Evolutionary conservation across 805 yeast genomes (phyloP).

Genomic region (Starmerella asiatica): DNA sequence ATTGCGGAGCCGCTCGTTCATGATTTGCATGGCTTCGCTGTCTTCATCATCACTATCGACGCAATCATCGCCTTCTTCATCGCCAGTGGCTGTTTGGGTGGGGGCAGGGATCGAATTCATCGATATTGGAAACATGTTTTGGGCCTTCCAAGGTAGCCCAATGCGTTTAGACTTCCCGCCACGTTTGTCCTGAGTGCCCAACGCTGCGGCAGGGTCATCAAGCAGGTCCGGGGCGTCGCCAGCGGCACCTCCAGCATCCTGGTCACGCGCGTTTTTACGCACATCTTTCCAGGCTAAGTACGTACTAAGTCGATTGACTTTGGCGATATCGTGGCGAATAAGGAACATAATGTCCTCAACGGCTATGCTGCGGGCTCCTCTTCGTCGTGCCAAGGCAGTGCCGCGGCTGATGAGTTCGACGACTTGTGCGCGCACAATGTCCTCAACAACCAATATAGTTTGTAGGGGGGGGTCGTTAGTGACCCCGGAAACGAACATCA

Average conservation of each 20-base stretch:
- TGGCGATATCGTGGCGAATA: slow-evolving; percentile 85
- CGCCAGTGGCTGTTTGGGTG: background rate
- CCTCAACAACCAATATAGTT: slow-evolving; percentile 86
- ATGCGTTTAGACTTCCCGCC: slow-evolving; percentile 45
- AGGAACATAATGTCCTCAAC: slow-evolving; percentile 90
- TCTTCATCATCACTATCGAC: slow-evolving; percentile 38
- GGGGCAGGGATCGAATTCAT: slow-evolving; percentile 11
- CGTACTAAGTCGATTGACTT: slow-evolving; percentile 79
- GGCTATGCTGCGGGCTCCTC: slow-evolving; percentile 74
- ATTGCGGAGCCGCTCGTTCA: slow-evolving; percentile 72
- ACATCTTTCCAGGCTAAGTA: slow-evolving; percentile 95
- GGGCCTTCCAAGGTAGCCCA: slow-evolving; percentile 88
- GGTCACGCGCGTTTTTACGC: slow-evolving; percentile 64
- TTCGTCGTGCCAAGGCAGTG: slow-evolving; percentile 55
- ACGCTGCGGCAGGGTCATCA: slow-evolving; percentile 32
- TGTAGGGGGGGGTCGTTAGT: slow-evolving; percentile 87
- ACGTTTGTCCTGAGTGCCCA: slow-evolving; percentile 26
- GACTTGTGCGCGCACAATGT: slow-evolving; percentile 88
- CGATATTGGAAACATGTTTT: slow-evolving; percentile 68
- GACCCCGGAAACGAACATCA: slow-evolving; percentile 98
- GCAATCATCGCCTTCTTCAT: slow-evolving; percentile 41
- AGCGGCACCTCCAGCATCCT: slow-evolving; percentile 41
- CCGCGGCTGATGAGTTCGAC: slow-evolving; percentile 68
- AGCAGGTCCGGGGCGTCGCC: slow-evolving; percentile 41
- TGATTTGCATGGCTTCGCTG: slow-evolving; percentile 81